Base-by-base conservation (phyloP, 352 stramenopile species). In the Globisporangium nodosum region DNA sequence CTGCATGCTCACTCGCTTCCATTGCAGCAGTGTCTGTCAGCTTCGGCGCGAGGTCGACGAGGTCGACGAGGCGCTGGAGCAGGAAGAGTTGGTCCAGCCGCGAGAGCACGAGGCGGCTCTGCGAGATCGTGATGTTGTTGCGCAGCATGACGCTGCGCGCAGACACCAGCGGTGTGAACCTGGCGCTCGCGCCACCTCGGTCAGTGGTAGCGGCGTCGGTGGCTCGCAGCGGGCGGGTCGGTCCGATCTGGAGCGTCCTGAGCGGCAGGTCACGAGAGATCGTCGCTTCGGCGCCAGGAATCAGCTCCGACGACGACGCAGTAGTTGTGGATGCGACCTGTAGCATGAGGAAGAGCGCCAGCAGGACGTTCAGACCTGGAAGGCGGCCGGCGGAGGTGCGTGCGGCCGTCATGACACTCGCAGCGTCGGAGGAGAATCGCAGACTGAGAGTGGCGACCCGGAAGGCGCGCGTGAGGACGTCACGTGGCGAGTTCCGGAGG, bases 71-170 rank as follows among this genome's bases (percentile, higher is more conserved):
- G 39, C 55, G n/a, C 8, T 42, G 35, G 20, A 63, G 49, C 49
- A 63, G 20, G 15, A 46, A 50, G 40, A 57, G 37, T 27, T 63
- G 57, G n/a, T 63, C 57, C 18, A 63, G 30, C 21, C 39, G 40
- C 31, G 57, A 63, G 49, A 63, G 57, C 20, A 63, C 49, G 49
- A 63, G 8, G 49, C 40, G 57, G 11, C 57, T 63, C 40, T 57
- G 49, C 15, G 57, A 53, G 39, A 63, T 57, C n/a, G 57, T 57
- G 31, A 63, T 57, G 49, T 63, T 63, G 49, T 56, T 63, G 40
- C 27, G 30, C 15, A 62, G 39, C n/a, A 46, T 18, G n/a, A 50
- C 7, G 40, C 56, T 62, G 39, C 39, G 49, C 24, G 39, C 42
- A 13, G 56, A 56, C 27, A 57, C 40, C 18, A 48, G 1, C 12